phyloP scores from a whole-genome alignment of 306 rosid species.

The Cajanus cajan region DNA sequence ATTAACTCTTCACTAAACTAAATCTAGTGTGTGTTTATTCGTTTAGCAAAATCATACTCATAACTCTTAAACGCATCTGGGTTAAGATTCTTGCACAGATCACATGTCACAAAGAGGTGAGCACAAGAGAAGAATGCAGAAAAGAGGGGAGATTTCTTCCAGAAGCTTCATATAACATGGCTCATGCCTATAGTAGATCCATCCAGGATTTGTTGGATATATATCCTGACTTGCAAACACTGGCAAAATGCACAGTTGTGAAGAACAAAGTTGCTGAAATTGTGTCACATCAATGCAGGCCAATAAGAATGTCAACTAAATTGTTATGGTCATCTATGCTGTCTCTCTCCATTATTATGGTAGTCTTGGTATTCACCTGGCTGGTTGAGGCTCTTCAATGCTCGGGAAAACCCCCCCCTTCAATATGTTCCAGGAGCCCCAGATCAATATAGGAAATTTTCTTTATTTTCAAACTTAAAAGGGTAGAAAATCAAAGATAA shows the following conservation, averaged over 20 bases:
- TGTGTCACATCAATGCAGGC: constrained; percentile 61
- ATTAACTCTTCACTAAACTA: constrained; percentile 7
- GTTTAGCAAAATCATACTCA: neutral
- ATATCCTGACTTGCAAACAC: constrained; percentile 59
- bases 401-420: constrained; percentile 34
- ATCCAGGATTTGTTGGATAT: constrained; percentile 57
- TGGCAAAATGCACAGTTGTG: constrained; percentile 54
- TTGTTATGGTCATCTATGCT: constrained; percentile 56
- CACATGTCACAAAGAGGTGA: constrained; percentile 36
- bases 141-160: constrained; percentile 49
- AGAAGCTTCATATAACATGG: constrained; percentile 45
- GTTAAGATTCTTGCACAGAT: constrained; percentile 46
- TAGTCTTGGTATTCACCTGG: constrained; percentile 44
- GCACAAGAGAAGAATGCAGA: constrained; percentile 36
- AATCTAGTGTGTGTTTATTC: neutral
- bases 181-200: constrained; percentile 59
- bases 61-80: neutral
- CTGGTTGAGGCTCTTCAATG: constrained; percentile 44
- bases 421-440: constrained; percentile 27
- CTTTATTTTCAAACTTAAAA: constrained; percentile 3
- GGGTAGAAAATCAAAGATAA: neutral
- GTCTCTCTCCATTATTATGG: constrained; percentile 61
- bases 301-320: constrained; percentile 39
- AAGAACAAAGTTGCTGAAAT: constrained; percentile 47
- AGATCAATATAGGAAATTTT: constrained; percentile 8